Evolutionary conservation across 2,329 filamentous ascomycete genomes (phyloP).

Genomic region (Huntiella savannae): DNA sequence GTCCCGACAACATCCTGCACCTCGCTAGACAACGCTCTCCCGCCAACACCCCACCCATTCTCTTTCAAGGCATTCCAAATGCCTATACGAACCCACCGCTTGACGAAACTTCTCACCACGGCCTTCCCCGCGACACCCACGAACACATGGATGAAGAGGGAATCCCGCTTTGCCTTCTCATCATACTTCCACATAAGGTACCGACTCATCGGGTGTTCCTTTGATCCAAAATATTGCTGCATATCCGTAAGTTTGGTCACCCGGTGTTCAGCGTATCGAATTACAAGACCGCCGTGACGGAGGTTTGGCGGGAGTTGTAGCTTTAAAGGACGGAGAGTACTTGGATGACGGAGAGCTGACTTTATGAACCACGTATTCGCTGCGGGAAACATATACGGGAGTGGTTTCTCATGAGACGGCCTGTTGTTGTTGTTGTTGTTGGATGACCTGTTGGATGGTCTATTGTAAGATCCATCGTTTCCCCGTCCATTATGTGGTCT

Average conservation of each 20-base stretch:
- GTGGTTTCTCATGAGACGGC: too few relatives aligned
- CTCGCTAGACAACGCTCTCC: slow-evolving; percentile 4
- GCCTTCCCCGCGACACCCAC: slow-evolving; percentile 6
- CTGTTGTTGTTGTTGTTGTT: too few relatives aligned
- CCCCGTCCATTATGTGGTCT: too few relatives aligned
- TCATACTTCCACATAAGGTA: slow-evolving; percentile 12
- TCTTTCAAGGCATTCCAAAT: slow-evolving; percentile 10
- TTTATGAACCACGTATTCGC: slow-evolving; percentile 3
- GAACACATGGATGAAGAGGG: slow-evolving; percentile 11
- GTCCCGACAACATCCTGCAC: slow-evolving; percentile 10
- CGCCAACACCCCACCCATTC: slow-evolving; percentile 7
- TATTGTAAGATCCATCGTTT: too few relatives aligned
- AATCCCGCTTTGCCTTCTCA: slow-evolving; percentile 5
- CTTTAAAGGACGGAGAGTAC: neutral
- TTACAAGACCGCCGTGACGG: neutral
- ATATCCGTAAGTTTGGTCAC: slow-evolving; percentile 8
- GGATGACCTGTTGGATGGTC: too few relatives aligned
- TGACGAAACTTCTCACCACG: slow-evolving; percentile 10
- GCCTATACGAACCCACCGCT: slow-evolving; percentile 10
- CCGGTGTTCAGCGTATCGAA: slow-evolving; percentile 6
- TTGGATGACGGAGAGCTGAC: neutral
- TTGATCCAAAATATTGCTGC: slow-evolving; percentile 4
- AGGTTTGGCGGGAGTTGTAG: slow-evolving; percentile 1
- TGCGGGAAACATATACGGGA: slow-evolving; percentile 2
- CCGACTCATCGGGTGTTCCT: slow-evolving; percentile 9